Conservation (phyloP, 305 asterid genomes). For the Fraxinus angustifolia region DNA sequence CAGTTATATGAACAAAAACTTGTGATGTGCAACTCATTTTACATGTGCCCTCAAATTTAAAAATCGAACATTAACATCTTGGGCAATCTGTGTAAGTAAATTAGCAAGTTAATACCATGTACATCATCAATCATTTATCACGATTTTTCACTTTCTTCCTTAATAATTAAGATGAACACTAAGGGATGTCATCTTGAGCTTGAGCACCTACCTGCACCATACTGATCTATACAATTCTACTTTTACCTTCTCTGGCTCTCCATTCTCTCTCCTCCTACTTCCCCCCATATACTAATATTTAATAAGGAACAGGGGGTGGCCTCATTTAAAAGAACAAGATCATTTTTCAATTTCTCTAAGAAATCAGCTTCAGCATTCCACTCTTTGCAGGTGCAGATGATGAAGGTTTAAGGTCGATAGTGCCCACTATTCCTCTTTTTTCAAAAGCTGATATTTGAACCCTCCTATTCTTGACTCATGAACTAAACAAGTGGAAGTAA, state of each 20-base stretch:
- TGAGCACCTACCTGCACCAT: neutral
- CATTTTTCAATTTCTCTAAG: neutral
- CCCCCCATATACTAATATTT: neutral
- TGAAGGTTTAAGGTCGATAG: neutral
- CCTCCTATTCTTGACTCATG: neutral
- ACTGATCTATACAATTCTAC: neutral
- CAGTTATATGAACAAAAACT: neutral
- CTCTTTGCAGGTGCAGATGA: slow-evolving; percentile 3
- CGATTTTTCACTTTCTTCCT: neutral
- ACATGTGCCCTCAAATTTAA: neutral
- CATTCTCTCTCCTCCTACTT: neutral
- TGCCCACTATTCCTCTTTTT: neutral
- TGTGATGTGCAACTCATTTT: neutral
- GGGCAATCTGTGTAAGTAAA: neutral
- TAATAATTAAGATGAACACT: neutral
- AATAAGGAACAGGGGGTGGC: neutral
- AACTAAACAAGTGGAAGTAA: neutral
- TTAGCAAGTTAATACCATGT: neutral
- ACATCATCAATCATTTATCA: neutral
- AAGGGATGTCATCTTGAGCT: neutral
- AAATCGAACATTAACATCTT: neutral
- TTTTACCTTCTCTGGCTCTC: neutral
- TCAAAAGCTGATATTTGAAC: neutral
- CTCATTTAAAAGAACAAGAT: neutral
- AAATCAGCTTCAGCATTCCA: neutral